phyloP scores from a whole-genome alignment of 129 eudicot genomes.

The Tagetes erecta region DNA sequence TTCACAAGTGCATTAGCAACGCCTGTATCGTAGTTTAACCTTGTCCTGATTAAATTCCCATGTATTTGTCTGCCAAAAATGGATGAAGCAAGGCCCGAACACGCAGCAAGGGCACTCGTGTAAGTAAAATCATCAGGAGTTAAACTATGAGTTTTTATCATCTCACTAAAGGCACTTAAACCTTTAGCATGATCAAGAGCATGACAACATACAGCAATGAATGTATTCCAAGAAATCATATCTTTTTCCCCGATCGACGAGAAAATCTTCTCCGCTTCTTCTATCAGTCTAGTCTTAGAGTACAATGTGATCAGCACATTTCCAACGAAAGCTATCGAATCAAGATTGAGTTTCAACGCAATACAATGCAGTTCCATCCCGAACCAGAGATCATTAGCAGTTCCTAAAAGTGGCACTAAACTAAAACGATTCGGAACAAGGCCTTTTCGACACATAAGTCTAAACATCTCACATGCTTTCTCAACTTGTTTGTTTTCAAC shows the following conservation, averaged over 20 bases:
- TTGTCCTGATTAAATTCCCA: slow-evolving; percentile 52
- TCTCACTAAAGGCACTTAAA: slow-evolving; percentile 44
- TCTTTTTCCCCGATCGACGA: slow-evolving; percentile 54
- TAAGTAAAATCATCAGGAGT: slow-evolving; percentile 67
- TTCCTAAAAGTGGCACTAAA: slow-evolving; percentile 51
- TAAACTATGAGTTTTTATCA: slow-evolving; percentile 37
- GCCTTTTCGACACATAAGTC: slow-evolving; percentile 54
- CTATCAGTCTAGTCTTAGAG: slow-evolving; percentile 44
- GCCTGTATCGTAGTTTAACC: slow-evolving; percentile 46
- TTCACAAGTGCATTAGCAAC: slow-evolving; percentile 73
- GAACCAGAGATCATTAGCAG: slow-evolving; percentile 32
- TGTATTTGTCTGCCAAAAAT: slow-evolving; percentile 70
- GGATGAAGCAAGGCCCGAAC: slow-evolving; percentile 61
- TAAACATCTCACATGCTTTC: slow-evolving; percentile 54
- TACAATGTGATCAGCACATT: slow-evolving; percentile 68
- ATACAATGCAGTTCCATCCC: slow-evolving; percentile 64
- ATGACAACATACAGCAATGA: slow-evolving; percentile 50
- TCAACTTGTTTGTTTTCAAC: slow-evolving; percentile 47
- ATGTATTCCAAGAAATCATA: slow-evolving; percentile 72
- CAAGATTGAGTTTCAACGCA: slow-evolving; percentile 60
- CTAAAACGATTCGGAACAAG: slow-evolving; percentile 64
- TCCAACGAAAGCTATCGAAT: slow-evolving; percentile 56
- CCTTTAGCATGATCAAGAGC: slow-evolving; percentile 52
- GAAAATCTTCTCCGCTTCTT: slow-evolving; percentile 59
- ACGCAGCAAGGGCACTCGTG: slow-evolving; percentile 58